phyloP scores from a whole-genome alignment of 331 rosid species.

The Arachis monticola region DNA sequence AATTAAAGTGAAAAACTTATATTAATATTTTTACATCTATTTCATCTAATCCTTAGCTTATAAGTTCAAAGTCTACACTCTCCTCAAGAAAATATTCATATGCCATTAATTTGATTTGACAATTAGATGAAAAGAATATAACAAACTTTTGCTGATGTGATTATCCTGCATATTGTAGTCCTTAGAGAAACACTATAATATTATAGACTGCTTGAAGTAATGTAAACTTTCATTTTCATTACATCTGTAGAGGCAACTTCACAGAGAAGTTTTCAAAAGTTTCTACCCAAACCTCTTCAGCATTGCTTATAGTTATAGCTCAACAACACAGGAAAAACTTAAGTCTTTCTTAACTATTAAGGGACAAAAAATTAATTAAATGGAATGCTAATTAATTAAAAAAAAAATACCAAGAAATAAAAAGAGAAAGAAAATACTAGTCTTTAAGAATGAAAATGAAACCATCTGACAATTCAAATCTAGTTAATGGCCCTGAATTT shows the following conservation, averaged over 20 bases:
- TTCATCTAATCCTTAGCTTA: not conserved
- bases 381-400: not conserved
- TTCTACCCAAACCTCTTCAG: constrained; percentile 8
- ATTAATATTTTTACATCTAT: not conserved
- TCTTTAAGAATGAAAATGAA: constrained; percentile 5
- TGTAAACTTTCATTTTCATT: constrained; percentile 34
- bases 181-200: not conserved
- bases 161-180: not conserved
- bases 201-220: constrained; percentile 1
- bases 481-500: not conserved
- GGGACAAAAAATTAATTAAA: constrained; percentile 5
- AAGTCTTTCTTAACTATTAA: not conserved
- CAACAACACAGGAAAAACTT: not conserved
- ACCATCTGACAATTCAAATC: constrained; percentile 4
- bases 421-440: not conserved
- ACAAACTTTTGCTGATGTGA: not conserved
- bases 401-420: not conserved
- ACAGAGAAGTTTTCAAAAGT: constrained; percentile 14
- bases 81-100: not conserved
- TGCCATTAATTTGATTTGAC: not conserved
- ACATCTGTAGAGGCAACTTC: constrained; percentile 25
- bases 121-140: not conserved
- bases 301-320: constrained; percentile 6
- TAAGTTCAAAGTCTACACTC: too few relatives aligned
- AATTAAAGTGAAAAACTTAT: too few relatives aligned